A percentile compares a stretch with the other conserved stretches of the same genome.
phyloP scores from a whole-genome alignment of 768 basidiomycete genomes.

The Imleria badia region DNA sequence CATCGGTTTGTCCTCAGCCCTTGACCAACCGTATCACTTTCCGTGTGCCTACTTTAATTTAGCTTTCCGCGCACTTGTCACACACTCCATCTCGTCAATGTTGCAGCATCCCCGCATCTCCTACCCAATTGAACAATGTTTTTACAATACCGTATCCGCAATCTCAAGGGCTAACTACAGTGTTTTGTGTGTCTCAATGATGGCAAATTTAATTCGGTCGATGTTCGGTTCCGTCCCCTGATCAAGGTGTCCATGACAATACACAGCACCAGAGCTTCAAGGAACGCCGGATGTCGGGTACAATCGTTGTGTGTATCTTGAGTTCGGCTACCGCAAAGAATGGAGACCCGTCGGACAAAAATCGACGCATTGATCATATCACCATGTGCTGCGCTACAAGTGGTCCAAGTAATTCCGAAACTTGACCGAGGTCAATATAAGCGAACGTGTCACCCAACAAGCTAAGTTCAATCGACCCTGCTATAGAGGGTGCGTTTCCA shows the following conservation, averaged over 20 bases:
- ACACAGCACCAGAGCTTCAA: conserved; percentile 8
- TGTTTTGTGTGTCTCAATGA: conserved; percentile 21
- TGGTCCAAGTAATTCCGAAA: too few relatives aligned
- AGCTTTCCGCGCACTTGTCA: conserved; percentile 29
- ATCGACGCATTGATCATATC: background rate
- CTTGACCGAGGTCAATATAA: too few relatives aligned
- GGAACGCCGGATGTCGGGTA: background rate
- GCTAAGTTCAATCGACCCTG: too few relatives aligned
- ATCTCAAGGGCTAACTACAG: conserved; percentile 32
- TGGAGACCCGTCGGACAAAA: background rate
- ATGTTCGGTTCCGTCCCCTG: conserved; percentile 6
- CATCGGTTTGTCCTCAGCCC: conserved; percentile 26
- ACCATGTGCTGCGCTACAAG: too few relatives aligned
- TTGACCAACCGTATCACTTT: conserved; percentile 28
- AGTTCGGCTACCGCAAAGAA: background rate
- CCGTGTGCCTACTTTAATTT: conserved; percentile 35
- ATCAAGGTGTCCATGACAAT: conserved; percentile 18
- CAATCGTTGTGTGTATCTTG: background rate
- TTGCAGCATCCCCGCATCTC: conserved; percentile 45
- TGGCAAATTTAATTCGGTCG: conserved; percentile 5
- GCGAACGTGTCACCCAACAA: too few relatives aligned
- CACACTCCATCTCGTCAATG: conserved; percentile 39
- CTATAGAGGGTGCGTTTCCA: too few relatives aligned
- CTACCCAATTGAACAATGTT: conserved; percentile 41
- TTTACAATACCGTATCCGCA: conserved; percentile 35